A percentile compares a stretch with the other conserved stretches of the same genome.
These are phyloP conservation scores for Leccinum rimulosum DNA, from an alignment of 768 basidiomycete species.

Conservation along the genomic window DNA sequence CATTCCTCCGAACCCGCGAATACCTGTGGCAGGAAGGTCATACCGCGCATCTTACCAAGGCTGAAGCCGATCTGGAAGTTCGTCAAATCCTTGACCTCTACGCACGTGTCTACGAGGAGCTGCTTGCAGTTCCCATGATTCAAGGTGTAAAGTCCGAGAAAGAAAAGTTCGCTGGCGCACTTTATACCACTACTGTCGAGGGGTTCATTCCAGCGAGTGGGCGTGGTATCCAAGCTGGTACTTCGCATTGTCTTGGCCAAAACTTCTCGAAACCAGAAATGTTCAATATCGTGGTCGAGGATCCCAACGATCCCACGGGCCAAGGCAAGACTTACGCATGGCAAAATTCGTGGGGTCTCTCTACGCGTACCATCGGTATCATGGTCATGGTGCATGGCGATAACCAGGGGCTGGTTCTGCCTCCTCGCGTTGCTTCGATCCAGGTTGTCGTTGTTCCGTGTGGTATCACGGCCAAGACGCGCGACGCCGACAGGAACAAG, in stretches of 20 bases:
- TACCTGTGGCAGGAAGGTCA: conserved; percentile 99
- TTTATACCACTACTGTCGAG: conserved; percentile 98
- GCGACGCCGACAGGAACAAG: conserved; percentile 58
- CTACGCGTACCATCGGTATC: conserved; percentile 93
- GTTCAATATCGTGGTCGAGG: conserved; percentile 98
- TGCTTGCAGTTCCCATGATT: conserved; percentile 96
- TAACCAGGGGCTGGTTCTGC: conserved; percentile 94
- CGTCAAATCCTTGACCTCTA: conserved; percentile 94
- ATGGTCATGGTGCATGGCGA: conserved; percentile 99
- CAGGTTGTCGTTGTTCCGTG: conserved; percentile 93
- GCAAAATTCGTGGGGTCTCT: conserved; percentile 99
- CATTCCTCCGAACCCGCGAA: conserved; percentile 98
- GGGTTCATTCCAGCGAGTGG: conserved; percentile 97
- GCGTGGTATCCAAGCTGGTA: conserved; percentile 96
- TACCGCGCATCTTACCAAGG: conserved; percentile 87
- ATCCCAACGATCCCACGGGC: conserved; percentile 72
- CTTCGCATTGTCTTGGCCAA: conserved; percentile 96
- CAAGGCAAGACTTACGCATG: conserved; percentile 80
- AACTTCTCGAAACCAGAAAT: conserved; percentile 96
- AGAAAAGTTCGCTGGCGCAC: conserved; percentile 97
- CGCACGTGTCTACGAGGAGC: conserved; percentile 91
- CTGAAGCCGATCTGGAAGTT: conserved; percentile 90
- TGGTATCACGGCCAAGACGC: conserved; percentile 86
- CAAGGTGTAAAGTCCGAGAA: conserved; percentile 98
- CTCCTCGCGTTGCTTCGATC: conserved; percentile 92